Evolutionary conservation across 306 rosid genomes (phyloP), one percentile per base, ranked within the genome.

Genomic region (Cucurbita moschata): DNA sequence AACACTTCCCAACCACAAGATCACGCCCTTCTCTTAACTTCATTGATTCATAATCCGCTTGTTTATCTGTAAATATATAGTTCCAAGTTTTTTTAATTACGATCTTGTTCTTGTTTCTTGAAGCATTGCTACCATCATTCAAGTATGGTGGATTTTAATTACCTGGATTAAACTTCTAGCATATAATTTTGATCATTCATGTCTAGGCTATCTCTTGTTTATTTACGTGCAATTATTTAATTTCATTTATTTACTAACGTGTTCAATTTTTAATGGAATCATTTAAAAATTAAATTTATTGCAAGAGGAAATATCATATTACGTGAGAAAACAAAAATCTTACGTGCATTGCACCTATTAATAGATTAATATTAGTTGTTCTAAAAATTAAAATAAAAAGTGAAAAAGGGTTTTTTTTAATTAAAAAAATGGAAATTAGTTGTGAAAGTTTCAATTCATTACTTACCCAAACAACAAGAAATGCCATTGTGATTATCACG

Each of bases 401-500:
- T 14, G 77, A 75, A 13, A 75, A 78, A 77, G 73, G 46, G 78
- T 68, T 30, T 30, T 30, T 30, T 30, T 40, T 38, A 16, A 62
- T 14, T 11, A 75, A 68, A 56, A 21, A 23, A 58, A 59, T 11
- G 62, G 21, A 81, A 75, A 83, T 66, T 63, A 71, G 80, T 74
- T 55, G 77, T 77, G 78, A 83, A 67, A 40, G 72, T 68, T 74
- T 81, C 55, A 59, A 51, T 50, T 75, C 63, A 50, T 78, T 82
- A 75, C 75, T 85, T 78, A 87, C 92, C 92, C 79, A 87, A 88
- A 85, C 85, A 66, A 83, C 73, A 84, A 86, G 85, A 76, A 75
- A 86, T 38, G 88, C 87, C 90, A 77, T 40, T 85, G 85, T 68
- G 47, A 47, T 84, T 77, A 71, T 88, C 96, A 87, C 90, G 79